phyloP scores from a whole-genome alignment of 768 basidiomycete species.

The Coprinellus aureogranulatus region DNA sequence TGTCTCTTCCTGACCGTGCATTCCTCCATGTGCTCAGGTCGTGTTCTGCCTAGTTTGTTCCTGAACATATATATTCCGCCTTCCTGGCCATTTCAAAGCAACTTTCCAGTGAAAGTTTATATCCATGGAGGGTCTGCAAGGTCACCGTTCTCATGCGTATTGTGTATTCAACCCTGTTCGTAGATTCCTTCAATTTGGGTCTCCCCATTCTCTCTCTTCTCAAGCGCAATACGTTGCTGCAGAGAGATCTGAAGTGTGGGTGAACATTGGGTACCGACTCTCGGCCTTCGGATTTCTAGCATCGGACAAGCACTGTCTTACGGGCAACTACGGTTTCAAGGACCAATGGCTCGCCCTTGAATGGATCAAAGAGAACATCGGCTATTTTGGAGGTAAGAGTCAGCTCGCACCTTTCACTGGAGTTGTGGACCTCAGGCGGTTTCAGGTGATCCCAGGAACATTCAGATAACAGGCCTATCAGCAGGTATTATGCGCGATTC shows the following conservation, averaged over 20 bases:
- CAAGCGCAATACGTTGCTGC: conserved; percentile 70
- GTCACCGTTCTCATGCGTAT: too few relatives aligned
- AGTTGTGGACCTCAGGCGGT: neutral
- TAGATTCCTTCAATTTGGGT: conserved; percentile 78
- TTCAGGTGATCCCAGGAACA: conserved; percentile 56
- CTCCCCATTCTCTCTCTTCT: conserved; percentile 56
- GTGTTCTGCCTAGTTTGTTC: conserved; percentile 65
- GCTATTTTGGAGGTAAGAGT: conserved; percentile 62
- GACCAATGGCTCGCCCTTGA: conserved; percentile 78
- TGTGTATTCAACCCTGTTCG: too few relatives aligned
- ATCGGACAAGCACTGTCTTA: conserved; percentile 54
- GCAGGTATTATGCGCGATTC: too few relatives aligned
- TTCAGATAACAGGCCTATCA: conserved; percentile 68
- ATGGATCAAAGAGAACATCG: conserved; percentile 72
- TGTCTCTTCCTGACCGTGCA: too few relatives aligned
- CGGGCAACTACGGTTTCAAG: conserved; percentile 82
- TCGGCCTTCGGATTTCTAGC: conserved; percentile 78
- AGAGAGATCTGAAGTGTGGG: conserved; percentile 66
- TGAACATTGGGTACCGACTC: conserved; percentile 75
- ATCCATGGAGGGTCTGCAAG: conserved; percentile 72
- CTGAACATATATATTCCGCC: conserved; percentile 65
- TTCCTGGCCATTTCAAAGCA: conserved; percentile 38
- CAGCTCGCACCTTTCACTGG: neutral
- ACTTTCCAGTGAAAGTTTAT: conserved; percentile 69
- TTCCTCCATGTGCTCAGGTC: too few relatives aligned